Conservation (phyloP, 2,329 filamentous ascomycete species). For the Neofusicoccum ribis region DNA sequence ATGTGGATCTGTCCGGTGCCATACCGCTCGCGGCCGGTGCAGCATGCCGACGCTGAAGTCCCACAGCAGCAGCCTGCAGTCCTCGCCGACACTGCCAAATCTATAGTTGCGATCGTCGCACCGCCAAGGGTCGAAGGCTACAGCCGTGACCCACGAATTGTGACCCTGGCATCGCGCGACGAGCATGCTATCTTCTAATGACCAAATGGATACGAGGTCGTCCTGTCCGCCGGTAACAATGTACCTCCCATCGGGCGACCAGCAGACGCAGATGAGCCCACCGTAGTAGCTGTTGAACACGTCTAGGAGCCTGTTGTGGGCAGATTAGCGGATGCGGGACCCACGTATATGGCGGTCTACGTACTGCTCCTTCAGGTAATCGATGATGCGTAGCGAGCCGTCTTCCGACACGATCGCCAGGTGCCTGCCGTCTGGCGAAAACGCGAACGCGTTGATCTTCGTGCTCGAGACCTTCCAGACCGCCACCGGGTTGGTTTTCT, state of each 20-base stretch:
- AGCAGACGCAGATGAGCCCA: slow-evolving; percentile 88
- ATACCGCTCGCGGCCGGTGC: slow-evolving; percentile 80
- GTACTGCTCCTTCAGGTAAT: slow-evolving; percentile 87
- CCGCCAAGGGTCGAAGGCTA: slow-evolving; percentile 95
- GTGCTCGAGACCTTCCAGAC: slow-evolving; percentile 92
- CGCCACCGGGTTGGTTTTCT: slow-evolving; percentile 89
- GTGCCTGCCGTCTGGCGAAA: slow-evolving; percentile 85
- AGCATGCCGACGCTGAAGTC: slow-evolving; percentile 98
- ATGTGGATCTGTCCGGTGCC: slow-evolving; percentile 32
- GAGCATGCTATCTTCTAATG: slow-evolving; percentile 75
- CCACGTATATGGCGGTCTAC: slow-evolving; percentile 32
- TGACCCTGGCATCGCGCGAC: slow-evolving; percentile 94
- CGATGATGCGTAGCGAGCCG: slow-evolving; percentile 83
- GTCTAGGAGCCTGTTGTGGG: slow-evolving; percentile 67
- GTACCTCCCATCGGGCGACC: slow-evolving; percentile 97
- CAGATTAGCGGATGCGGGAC: neutral
- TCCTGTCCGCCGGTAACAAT: slow-evolving; percentile 94
- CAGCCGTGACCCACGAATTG: slow-evolving; percentile 89
- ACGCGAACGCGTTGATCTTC: slow-evolving; percentile 85
- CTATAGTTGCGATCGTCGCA: slow-evolving; percentile 95
- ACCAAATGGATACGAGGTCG: slow-evolving; percentile 96
- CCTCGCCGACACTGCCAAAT: slow-evolving; percentile 94
- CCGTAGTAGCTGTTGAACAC: slow-evolving; percentile 92
- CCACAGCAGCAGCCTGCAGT: slow-evolving; percentile 88
- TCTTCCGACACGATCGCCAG: slow-evolving; percentile 91